Conservation (phyloP, 305 asterid genomes). For the Fraxinus floribunda region DNA sequence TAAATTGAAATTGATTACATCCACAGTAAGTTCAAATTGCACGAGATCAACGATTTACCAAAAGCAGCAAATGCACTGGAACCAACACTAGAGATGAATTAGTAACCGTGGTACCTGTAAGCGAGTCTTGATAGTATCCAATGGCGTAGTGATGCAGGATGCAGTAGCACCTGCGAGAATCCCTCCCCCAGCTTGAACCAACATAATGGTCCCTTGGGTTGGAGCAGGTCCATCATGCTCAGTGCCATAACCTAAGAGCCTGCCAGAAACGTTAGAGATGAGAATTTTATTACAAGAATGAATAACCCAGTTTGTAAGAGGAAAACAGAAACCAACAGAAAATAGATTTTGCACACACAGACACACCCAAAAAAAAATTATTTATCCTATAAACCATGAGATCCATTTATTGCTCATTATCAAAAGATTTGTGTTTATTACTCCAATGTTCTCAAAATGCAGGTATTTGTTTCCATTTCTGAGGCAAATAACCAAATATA, state of each 20-base stretch:
- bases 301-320: slow-evolving; percentile 4
- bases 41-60: slow-evolving; percentile 6
- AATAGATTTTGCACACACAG: background rate
- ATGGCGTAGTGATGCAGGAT: slow-evolving; percentile 84
- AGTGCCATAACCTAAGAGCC: slow-evolving; percentile 56
- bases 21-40: background rate
- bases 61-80: slow-evolving; percentile 1
- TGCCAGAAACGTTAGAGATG: slow-evolving; percentile 28
- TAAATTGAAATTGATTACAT: background rate
- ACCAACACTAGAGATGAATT: background rate
- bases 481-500: background rate
- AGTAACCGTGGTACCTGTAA: slow-evolving; percentile 46
- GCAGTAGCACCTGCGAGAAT: slow-evolving; percentile 89
- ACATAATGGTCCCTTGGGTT: slow-evolving; percentile 53
- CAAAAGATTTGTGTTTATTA: background rate
- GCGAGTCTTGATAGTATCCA: slow-evolving; percentile 94
- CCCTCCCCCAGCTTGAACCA: slow-evolving; percentile 96
- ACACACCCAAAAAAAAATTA: too few relatives aligned
- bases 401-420: background rate
- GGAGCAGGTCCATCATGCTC: slow-evolving; percentile 46
- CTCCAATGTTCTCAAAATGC: background rate
- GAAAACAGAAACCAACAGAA: slow-evolving; percentile 3
- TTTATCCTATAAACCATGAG: background rate
- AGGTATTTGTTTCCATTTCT: background rate
- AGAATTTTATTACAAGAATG: background rate